These are phyloP conservation scores for Orbilia ellipsospora DNA, from an alignment of 2,329 filamentous ascomycete genomes.

Conservation along the genomic window DNA sequence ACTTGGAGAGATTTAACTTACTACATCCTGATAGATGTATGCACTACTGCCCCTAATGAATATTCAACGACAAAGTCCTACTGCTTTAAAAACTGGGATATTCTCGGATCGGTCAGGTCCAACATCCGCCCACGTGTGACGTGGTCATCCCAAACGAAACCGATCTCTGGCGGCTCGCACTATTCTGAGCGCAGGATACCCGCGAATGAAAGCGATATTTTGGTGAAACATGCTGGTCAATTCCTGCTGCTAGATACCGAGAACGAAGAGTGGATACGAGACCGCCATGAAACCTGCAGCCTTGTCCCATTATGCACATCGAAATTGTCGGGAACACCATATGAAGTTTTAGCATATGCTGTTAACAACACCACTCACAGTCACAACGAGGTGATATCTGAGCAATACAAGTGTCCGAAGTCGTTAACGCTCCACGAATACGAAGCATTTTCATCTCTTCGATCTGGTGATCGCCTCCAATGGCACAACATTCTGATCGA, in stretches of 20 bases:
- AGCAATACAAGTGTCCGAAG: conserved; percentile 65
- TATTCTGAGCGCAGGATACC: conserved; percentile 4
- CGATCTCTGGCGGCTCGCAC: conserved; percentile 9
- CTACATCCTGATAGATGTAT: conserved; percentile 51
- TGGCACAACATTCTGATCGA: conserved; percentile 71
- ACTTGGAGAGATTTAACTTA: conserved; percentile 56
- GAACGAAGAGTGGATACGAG: conserved; percentile 5
- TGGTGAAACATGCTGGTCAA: conserved; percentile 17
- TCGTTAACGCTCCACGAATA: conserved; percentile 69
- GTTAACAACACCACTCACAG: conserved; percentile 57
- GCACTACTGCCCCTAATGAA: neutral
- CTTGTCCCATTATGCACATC: conserved; percentile 3
- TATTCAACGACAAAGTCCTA: neutral
- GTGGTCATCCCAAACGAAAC: conserved; percentile 23
- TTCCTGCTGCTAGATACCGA: conserved; percentile 10
- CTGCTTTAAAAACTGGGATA: conserved; percentile 1
- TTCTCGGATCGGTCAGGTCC: neutral
- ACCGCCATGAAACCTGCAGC: conserved; percentile 10
- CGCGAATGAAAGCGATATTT: conserved; percentile 5
- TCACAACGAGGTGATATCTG: conserved; percentile 69
- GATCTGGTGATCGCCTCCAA: conserved; percentile 66
- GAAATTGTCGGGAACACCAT: conserved; percentile 55
- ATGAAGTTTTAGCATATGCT: conserved; percentile 57
- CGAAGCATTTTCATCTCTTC: conserved; percentile 67
- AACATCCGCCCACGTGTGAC: neutral